phyloP scores from a whole-genome alignment of 208 protist genomes.

The Tritrichomonas musculus region DNA sequence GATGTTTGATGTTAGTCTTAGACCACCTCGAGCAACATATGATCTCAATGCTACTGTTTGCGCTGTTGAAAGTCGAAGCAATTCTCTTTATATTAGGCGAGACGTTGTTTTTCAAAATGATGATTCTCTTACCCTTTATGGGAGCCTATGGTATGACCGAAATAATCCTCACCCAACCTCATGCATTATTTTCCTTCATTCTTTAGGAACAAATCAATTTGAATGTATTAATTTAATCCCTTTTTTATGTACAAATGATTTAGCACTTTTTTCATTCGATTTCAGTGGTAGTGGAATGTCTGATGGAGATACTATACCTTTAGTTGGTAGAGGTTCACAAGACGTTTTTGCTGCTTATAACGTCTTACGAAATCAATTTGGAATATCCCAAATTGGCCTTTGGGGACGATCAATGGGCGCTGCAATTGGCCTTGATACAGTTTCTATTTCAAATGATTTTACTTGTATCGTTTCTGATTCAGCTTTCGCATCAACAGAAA shows the following conservation, averaged over 20 bases:
- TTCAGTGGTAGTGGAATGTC: not conserved
- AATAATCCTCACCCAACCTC: not conserved
- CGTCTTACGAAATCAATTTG: not conserved
- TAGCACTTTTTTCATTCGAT: constrained; percentile 3
- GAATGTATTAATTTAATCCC: constrained; percentile 5
- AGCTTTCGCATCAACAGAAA: not conserved
- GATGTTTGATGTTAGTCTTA: not conserved
- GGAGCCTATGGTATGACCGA: not conserved
- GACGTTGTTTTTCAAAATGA: not conserved
- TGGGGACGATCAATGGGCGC: constrained; percentile 14
- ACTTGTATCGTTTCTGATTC: not conserved
- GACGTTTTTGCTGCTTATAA: not conserved
- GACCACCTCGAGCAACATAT: not conserved
- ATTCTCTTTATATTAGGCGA: not conserved
- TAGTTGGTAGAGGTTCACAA: not conserved
- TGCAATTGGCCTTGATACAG: not conserved
- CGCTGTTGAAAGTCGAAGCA: not conserved
- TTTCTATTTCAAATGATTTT: not conserved
- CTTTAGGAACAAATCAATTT: constrained; percentile 12
- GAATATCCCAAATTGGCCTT: not conserved
- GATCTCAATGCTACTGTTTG: not conserved
- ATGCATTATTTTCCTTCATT: not conserved
- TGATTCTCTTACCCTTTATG: not conserved
- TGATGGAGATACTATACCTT: not conserved
- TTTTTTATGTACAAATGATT: not conserved